Conservation (phyloP, 805 yeast species). For the Saturnispora mendoncae region DNA sequence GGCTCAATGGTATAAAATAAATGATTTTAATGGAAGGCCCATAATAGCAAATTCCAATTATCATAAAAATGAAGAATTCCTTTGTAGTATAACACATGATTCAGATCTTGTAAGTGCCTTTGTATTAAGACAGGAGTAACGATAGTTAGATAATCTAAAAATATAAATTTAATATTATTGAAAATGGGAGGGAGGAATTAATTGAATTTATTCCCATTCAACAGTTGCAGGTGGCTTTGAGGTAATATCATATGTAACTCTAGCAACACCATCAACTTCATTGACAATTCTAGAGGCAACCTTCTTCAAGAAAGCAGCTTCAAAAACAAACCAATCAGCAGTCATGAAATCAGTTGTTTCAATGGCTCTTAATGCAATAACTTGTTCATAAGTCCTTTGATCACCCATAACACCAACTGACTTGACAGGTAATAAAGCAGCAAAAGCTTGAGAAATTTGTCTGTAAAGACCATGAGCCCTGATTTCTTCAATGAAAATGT, state of each 20-base stretch:
- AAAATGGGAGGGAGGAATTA: too few relatives aligned
- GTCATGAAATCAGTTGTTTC: constrained; percentile 99
- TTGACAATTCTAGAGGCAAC: constrained; percentile 95
- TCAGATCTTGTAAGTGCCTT: constrained; percentile 48
- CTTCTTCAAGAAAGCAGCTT: constrained; percentile 80
- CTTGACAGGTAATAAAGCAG: constrained; percentile 92
- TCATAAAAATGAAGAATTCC: constrained; percentile 35
- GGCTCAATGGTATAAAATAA: constrained; percentile 48
- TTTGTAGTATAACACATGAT: constrained; percentile 58
- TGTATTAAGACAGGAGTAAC: constrained; percentile 34
- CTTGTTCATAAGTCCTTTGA: constrained; percentile 98
- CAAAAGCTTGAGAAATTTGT: constrained; percentile 95
- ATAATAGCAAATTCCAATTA: constrained; percentile 23
- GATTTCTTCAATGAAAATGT: constrained; percentile 93
- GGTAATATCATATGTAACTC: constrained; percentile 97
- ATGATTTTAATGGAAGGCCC: constrained; percentile 36
- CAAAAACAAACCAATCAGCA: constrained; percentile 97
- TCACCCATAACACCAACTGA: constrained; percentile 99
- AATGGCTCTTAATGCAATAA: constrained; percentile 96
- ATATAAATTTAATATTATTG: constrained; percentile 1
- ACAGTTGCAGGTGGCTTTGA: constrained; percentile 99
- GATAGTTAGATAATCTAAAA: not conserved
- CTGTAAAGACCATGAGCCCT: constrained; percentile 86
- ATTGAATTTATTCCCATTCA: constrained; percentile 81
- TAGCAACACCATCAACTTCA: constrained; percentile 98